phyloP scores from a whole-genome alignment of 371 early-diverging fungal species.

The Mucor circinelloides region DNA sequence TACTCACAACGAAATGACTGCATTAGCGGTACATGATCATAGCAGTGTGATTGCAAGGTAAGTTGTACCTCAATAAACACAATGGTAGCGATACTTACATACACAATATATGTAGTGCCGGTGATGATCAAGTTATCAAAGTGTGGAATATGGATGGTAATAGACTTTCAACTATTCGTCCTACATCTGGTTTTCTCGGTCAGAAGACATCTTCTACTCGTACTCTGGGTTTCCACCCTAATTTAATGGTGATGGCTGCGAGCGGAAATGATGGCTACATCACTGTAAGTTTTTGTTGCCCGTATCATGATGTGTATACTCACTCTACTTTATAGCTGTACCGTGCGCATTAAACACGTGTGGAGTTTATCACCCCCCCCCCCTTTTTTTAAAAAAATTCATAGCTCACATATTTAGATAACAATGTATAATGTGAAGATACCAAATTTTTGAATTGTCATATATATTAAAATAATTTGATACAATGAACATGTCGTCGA shows the following conservation, averaged over 20 bases:
- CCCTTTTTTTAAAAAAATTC: too few relatives aligned
- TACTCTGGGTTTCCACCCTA: constrained; percentile 57
- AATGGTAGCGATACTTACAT: not conserved
- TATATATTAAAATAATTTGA: too few relatives aligned
- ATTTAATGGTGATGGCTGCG: constrained; percentile 59
- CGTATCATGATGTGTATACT: not conserved
- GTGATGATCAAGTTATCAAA: constrained; percentile 66
- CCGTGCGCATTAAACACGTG: constrained; percentile 1
- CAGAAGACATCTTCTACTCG: constrained; percentile 53
- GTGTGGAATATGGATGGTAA: constrained; percentile 65
- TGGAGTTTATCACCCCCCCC: not conserved
- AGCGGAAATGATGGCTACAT: constrained; percentile 55
- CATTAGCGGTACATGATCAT: constrained; percentile 73
- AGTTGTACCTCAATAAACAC: not conserved
- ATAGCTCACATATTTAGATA: too few relatives aligned
- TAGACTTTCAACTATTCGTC: constrained; percentile 57
- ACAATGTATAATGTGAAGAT: too few relatives aligned
- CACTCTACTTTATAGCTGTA: constrained; percentile 1
- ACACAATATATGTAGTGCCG: constrained; percentile 45
- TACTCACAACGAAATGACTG: constrained; percentile 59
- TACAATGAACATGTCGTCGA: too few relatives aligned
- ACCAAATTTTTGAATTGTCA: too few relatives aligned
- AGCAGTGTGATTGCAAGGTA: constrained; percentile 74
- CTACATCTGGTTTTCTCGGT: constrained; percentile 62
- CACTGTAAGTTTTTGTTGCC: constrained; percentile 33